Conservation (phyloP, 345 rosid genomes). For the Salix koriyanagi region DNA sequence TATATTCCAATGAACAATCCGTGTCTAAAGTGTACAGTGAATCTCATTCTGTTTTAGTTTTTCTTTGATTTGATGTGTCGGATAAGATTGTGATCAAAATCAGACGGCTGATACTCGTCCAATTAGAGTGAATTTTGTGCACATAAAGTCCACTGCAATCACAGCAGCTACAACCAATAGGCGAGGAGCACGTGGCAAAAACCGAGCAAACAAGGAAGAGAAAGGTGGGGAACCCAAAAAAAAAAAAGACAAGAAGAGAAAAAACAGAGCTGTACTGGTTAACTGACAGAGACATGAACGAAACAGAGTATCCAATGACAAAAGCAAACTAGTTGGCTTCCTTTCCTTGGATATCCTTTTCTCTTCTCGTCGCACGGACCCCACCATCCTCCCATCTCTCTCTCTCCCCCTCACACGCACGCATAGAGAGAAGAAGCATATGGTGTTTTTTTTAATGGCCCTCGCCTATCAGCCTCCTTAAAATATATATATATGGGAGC, state of each 20-base stretch:
- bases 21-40: too few relatives aligned
- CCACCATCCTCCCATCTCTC: conserved; percentile 15
- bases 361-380: conserved; percentile 1
- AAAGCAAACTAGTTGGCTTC: conserved; percentile 5
- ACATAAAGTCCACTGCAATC: neutral
- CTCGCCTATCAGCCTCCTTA: neutral
- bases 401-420: conserved; percentile 1
- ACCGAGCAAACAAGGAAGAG: too few relatives aligned
- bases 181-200: too few relatives aligned
- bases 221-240: neutral
- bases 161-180: neutral
- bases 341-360: conserved; percentile 10
- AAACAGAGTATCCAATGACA: conserved; percentile 41
- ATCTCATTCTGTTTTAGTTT: too few relatives aligned
- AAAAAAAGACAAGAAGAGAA: neutral
- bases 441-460: too few relatives aligned
- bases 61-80: too few relatives aligned
- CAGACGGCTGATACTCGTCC: too few relatives aligned
- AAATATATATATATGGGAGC: conserved; percentile 1
- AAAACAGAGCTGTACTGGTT: neutral
- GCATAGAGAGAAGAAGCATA: too few relatives aligned
- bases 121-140: too few relatives aligned
- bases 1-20: too few relatives aligned
- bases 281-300: conserved; percentile 23
- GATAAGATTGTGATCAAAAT: too few relatives aligned